A percentile compares a stretch with the other conserved stretches of the same genome.
Evolutionary conservation across 23 red algal genomes (phyloP).

Genomic region (Chondrus crispus): DNA sequence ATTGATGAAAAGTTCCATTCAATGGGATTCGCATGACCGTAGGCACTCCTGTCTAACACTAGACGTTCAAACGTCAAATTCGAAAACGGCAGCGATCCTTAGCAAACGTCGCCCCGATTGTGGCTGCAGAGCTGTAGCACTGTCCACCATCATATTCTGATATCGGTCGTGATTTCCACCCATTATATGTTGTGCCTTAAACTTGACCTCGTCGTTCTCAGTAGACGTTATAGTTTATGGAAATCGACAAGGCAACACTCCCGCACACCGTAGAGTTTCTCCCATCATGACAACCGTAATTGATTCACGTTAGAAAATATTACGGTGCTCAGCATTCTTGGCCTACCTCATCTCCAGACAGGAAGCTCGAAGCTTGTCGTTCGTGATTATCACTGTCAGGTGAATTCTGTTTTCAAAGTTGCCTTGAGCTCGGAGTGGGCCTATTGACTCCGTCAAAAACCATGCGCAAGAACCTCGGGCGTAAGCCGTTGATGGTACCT

Average conservation of each 20-base stretch:
- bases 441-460: no score
- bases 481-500: conserved; percentile 15
- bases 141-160: neutral
- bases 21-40: neutral
- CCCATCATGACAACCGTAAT: no score
- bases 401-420: no score
- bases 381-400: no score
- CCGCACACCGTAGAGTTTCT: no score
- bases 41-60: neutral
- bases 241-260: no score
- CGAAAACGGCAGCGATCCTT: neutral
- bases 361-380: no score
- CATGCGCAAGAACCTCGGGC: no score
- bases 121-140: neutral
- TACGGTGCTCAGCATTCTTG: no score
- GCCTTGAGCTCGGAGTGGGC: no score
- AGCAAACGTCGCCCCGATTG: neutral
- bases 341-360: no score
- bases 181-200: neutral
- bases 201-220: neutral
- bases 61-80: neutral
- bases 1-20: neutral
- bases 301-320: no score
- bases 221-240: neutral
- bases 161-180: neutral